Evolutionary conservation across 2,329 filamentous ascomycete species (phyloP), one percentile per base, ranked within the genome.

Genomic region (Aurifilum marmelostoma): DNA sequence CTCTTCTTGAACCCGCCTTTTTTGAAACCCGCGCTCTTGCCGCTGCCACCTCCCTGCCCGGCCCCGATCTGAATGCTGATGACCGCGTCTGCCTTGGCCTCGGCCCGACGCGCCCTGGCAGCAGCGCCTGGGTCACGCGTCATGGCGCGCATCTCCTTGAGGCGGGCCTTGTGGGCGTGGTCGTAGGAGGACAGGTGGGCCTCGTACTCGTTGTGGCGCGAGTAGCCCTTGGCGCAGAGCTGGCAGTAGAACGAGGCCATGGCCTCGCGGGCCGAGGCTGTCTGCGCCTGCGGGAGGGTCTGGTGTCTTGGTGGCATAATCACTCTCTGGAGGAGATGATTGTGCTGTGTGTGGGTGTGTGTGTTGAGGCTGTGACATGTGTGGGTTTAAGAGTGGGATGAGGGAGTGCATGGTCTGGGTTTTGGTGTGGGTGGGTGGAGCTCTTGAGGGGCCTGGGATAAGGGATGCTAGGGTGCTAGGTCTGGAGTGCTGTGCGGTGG

Each of bases 201-300:
- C 80, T 98, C 95, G 79, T 97, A 97, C 79, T 98, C 95, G 77
- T 97, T 95, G 86, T 97, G 95, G 67, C 96, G 93, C 1, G 91
- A 89, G 81, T 98, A 99, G 75, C 94, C 95, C 82, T 98, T 98
- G 72, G 91, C 89, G 83, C 96, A 98, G 67, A 98, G 88, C 54
- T 90, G 88, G 83, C 91, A 97, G 82, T 92, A 94, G 81, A 97
- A 96, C 43, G 92, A 89, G 76, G 90, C 91, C 63, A 92, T 85
- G 21, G 92, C 92, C 75, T 92, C 91, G 71, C 92, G 90, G 11
- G 92, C 93, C 2, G 87, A 86, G 34, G 84, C 82, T 29, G 87
- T 89, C 75, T 87, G 85, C 68, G 87, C 85, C 5, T 85, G 83
- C 1, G 87, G 87, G 1, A 88, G 83, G 6, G 86, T 88, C 72